These are phyloP conservation scores for Halophytophthora batemanensis DNA, from an alignment of 352 stramenopile genomes.

Conservation along the genomic window DNA sequence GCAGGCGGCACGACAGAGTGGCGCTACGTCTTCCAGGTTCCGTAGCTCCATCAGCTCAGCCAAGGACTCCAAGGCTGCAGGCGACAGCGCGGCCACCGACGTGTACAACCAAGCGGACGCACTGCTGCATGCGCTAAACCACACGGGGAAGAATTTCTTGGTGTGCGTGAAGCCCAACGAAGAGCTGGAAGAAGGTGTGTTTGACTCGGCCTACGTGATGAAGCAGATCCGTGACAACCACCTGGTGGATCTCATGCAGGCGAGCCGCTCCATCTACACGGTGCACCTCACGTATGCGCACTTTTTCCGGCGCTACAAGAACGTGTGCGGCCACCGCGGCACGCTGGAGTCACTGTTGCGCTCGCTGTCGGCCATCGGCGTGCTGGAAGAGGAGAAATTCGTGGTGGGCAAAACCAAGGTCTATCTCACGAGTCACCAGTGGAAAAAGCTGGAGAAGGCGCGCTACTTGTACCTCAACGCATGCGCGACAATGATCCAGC, in stretches of 20 bases:
- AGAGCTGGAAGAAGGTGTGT: conserved; percentile 52
- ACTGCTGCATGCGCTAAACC: conserved; percentile 61
- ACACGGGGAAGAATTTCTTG: conserved; percentile 80
- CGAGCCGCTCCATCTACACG: conserved; percentile 69
- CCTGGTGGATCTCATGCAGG: conserved; percentile 72
- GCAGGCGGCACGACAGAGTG: conserved; percentile 21
- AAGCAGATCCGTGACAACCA: conserved; percentile 67
- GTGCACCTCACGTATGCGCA: conserved; percentile 75
- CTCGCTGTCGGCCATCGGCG: conserved; percentile 73
- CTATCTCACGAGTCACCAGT: conserved; percentile 77
- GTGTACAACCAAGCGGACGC: conserved; percentile 68
- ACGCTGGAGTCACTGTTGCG: conserved; percentile 73
- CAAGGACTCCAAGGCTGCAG: conserved; percentile 31
- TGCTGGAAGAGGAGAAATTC: conserved; percentile 78
- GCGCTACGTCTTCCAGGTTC: conserved; percentile 36
- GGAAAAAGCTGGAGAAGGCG: conserved; percentile 76
- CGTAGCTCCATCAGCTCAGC: conserved; percentile 45
- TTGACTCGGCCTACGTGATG: conserved; percentile 72
- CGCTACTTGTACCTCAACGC: conserved; percentile 77
- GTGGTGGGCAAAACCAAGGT: conserved; percentile 71
- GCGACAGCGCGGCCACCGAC: conserved; percentile 49
- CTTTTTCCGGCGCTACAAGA: conserved; percentile 81
- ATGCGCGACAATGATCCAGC: conserved; percentile 81
- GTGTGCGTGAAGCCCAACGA: conserved; percentile 80
- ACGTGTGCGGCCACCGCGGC: conserved; percentile 73